Conservation (phyloP, 208 protist species). For the Giardia muris region DNA sequence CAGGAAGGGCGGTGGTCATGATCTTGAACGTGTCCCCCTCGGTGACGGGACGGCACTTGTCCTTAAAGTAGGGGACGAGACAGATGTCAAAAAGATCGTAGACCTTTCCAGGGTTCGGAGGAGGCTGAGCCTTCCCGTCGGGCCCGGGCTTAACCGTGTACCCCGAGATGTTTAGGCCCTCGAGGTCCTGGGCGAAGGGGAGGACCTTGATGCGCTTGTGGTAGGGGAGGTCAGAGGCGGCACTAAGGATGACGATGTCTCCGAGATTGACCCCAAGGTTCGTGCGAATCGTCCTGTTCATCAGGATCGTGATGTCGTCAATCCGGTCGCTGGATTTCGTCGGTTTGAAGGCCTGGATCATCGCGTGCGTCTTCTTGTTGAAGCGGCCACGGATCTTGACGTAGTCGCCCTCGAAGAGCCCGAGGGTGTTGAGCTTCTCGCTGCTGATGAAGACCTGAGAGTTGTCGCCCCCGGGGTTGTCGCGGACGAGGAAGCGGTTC, state of each 20-base stretch:
- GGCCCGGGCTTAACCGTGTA: slow-evolving; percentile 50
- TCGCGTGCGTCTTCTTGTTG: slow-evolving; percentile 67
- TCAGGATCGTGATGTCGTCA: slow-evolving; percentile 78
- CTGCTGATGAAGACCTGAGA: slow-evolving; percentile 71
- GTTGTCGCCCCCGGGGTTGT: slow-evolving; percentile 87
- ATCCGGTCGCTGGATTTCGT: slow-evolving; percentile 64
- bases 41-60: slow-evolving; percentile 91
- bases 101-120: neutral
- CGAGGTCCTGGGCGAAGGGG: slow-evolving; percentile 94
- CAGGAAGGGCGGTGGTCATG: slow-evolving; percentile 80
- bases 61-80: slow-evolving; percentile 96
- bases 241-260: slow-evolving; percentile 83
- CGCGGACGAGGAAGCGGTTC: slow-evolving; percentile 87
- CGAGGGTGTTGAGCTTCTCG: slow-evolving; percentile 78
- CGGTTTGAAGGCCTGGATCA: slow-evolving; percentile 79
- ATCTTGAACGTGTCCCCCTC: slow-evolving; percentile 90
- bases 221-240: slow-evolving; percentile 78
- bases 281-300: slow-evolving; percentile 91
- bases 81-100: slow-evolving; percentile 93
- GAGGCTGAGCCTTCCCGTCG: neutral
- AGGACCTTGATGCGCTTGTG: slow-evolving; percentile 91
- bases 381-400: slow-evolving; percentile 94
- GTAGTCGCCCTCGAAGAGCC: slow-evolving; percentile 77
- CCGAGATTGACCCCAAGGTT: slow-evolving; percentile 92
- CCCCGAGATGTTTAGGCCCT: slow-evolving; percentile 63